Evolutionary conservation across 208 protist genomes (phyloP).

Genomic region (Leishmania tarentolae): DNA sequence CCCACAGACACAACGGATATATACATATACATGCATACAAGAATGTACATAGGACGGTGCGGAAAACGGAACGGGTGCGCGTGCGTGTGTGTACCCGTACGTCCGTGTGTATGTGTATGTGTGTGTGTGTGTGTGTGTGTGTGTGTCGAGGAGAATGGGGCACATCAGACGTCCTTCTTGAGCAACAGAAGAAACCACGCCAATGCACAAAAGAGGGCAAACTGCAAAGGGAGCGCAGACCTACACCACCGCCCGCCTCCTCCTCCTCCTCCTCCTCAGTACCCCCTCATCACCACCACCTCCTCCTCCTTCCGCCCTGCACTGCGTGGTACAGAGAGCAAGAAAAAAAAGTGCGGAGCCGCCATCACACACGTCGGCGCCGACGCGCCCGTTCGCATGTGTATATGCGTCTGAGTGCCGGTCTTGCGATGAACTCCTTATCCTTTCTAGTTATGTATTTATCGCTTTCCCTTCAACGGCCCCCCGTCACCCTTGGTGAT

Average conservation of each 20-base stretch:
- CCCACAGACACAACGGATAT: neutral
- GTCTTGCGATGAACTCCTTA: neutral
- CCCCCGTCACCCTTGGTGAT: neutral
- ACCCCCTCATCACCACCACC: neutral
- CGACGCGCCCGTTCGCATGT: neutral
- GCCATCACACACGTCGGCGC: neutral
- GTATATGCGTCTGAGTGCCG: neutral
- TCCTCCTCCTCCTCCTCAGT: neutral
- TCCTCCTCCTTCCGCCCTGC: neutral
- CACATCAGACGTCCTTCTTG: neutral
- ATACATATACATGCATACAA: neutral
- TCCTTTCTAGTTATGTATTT: neutral
- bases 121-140: conserved; percentile 1
- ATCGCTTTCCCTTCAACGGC: neutral
- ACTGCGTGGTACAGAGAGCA: neutral
- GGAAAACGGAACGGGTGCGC: neutral
- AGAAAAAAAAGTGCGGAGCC: neutral
- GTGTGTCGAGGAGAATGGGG: neutral
- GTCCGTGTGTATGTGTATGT: neutral
- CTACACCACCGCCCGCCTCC: neutral
- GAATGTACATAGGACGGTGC: neutral
- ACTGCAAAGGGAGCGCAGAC: neutral
- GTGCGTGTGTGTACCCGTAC: neutral
- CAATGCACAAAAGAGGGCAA: conserved; percentile 3
- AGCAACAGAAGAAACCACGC: neutral